Conservation (phyloP, 495 filamentous ascomycete genomes). For the Trypethelium eluteriae region DNA sequence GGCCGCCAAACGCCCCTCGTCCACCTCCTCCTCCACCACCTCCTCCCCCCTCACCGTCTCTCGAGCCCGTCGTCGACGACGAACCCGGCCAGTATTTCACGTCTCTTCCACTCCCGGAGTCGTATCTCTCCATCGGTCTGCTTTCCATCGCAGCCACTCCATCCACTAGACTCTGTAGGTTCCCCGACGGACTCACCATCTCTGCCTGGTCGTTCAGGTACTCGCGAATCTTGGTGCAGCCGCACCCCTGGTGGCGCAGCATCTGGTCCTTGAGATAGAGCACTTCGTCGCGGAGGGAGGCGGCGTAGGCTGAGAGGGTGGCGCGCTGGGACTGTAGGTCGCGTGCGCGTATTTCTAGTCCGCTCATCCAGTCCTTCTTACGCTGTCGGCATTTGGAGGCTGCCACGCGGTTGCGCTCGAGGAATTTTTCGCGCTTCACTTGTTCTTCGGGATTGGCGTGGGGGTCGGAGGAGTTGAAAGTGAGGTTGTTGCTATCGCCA, state of each 20-base stretch:
- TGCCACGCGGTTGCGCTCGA: constrained; percentile 75
- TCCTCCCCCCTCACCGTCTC: not conserved
- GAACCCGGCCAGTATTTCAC: not conserved
- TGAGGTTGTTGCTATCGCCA: not conserved
- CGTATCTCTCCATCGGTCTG: not conserved
- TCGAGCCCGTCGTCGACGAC: not conserved
- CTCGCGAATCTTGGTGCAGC: constrained; percentile 24
- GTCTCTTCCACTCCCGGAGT: not conserved
- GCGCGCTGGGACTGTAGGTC: constrained; percentile 27
- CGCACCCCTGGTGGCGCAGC: constrained; percentile 38
- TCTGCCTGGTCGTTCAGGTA: constrained; percentile 19
- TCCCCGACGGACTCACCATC: not conserved
- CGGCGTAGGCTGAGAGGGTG: constrained; percentile 26
- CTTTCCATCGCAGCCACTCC: not conserved
- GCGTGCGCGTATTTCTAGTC: constrained; percentile 25
- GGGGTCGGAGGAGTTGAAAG: not conserved
- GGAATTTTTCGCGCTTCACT: constrained; percentile 42
- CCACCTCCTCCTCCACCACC: constrained; percentile 7
- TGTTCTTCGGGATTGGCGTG: constrained; percentile 12
- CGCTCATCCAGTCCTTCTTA: constrained; percentile 56
- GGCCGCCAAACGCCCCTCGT: constrained; percentile 6
- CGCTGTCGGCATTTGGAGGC: constrained; percentile 83
- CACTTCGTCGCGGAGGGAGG: constrained; percentile 37
- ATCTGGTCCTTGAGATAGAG: constrained; percentile 39
- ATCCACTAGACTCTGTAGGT: not conserved